Percentiles rank a stretch among this genome's conserved stretches.
Evolutionary conservation across 805 yeast genomes (phyloP).

Genomic region (Candida maesae): DNA sequence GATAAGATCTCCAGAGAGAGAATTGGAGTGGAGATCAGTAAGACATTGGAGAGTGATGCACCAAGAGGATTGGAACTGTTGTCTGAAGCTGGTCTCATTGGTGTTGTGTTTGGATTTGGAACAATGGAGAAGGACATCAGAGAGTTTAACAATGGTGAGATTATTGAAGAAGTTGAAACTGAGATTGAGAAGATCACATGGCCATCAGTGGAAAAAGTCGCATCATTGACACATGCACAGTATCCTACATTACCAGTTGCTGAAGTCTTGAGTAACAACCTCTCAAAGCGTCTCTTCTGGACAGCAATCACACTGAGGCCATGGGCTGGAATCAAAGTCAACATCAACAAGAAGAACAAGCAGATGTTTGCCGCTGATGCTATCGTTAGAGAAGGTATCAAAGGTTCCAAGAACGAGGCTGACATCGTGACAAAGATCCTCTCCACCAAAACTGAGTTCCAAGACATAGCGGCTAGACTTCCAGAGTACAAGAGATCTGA

Average conservation of each 20-base stretch:
- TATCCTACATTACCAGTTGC: neutral
- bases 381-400: constrained; percentile 66
- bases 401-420: constrained; percentile 54
- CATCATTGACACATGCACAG: neutral
- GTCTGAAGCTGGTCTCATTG: constrained; percentile 49
- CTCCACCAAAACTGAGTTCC: constrained; percentile 28
- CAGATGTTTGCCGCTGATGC: constrained; percentile 40
- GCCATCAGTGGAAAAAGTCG: constrained; percentile 2
- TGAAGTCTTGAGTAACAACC: constrained; percentile 4
- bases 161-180: constrained; percentile 6
- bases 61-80: constrained; percentile 59
- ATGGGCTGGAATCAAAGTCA: constrained; percentile 38
- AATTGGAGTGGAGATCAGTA: constrained; percentile 79
- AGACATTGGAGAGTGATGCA: constrained; percentile 70
- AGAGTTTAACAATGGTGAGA: constrained; percentile 17
- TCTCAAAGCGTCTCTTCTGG: constrained; percentile 30
- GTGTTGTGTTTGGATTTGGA: constrained; percentile 50
- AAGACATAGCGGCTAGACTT: constrained; percentile 26
- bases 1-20: constrained; percentile 86
- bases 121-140: constrained; percentile 20
- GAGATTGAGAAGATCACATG: constrained; percentile 23
- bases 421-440: constrained; percentile 47
- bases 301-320: constrained; percentile 47
- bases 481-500: constrained; percentile 45
- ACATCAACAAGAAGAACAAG: constrained; percentile 36